These are phyloP conservation scores for Penicillium robsamsonii DNA, from an alignment of 495 filamentous ascomycete species.

Conservation along the genomic window DNA sequence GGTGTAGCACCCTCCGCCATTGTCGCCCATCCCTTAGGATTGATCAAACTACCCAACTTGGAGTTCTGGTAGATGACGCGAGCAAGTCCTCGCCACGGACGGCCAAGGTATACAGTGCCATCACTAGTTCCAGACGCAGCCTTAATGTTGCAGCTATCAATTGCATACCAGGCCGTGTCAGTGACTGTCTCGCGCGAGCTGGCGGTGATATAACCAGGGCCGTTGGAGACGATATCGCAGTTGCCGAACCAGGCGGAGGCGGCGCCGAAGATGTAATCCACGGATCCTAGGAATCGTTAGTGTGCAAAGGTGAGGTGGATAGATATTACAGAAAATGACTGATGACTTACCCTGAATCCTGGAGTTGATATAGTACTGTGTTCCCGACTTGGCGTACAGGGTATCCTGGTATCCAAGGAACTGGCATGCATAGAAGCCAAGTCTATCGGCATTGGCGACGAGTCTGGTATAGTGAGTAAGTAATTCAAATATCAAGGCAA, in stretches of 20 bases:
- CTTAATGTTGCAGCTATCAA: constrained; percentile 55
- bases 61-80: constrained; percentile 66
- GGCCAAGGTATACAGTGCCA: constrained; percentile 61
- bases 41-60: constrained; percentile 53
- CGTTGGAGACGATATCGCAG: constrained; percentile 56
- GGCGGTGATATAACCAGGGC: constrained; percentile 52
- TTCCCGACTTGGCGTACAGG: constrained; percentile 55
- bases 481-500: neutral
- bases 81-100: constrained; percentile 64
- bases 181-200: constrained; percentile 52
- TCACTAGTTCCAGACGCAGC: constrained; percentile 48
- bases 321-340: neutral
- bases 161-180: constrained; percentile 60
- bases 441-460: constrained; percentile 46
- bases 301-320: neutral
- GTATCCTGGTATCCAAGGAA: constrained; percentile 66
- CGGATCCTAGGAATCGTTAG: constrained; percentile 21
- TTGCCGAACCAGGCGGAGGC: constrained; percentile 63
- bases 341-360: constrained; percentile 52
- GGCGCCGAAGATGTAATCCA: constrained; percentile 69
- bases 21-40: constrained; percentile 57
- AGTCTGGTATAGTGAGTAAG: constrained; percentile 25
- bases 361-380: constrained; percentile 56
- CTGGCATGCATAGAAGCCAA: constrained; percentile 59
- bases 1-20: constrained; percentile 45